Evolutionary conservation across 2,329 filamentous ascomycete genomes (phyloP).

Genomic region (Ophiostoma populinum): DNA sequence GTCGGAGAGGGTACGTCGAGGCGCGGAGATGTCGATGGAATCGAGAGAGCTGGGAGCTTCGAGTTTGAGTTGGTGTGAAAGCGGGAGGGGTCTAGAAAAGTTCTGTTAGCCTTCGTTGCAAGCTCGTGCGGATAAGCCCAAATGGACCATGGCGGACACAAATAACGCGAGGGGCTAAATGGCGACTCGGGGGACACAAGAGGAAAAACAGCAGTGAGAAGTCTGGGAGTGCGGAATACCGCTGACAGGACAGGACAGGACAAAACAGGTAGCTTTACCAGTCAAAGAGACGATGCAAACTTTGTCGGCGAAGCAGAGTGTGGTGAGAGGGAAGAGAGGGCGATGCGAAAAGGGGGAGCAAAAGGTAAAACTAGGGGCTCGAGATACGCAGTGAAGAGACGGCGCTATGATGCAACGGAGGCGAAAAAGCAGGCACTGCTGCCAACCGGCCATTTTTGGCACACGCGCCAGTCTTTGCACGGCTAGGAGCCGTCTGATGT

Average conservation of each 20-base stretch:
- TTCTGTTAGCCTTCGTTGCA: constrained; percentile 6
- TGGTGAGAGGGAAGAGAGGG: too few species aligned
- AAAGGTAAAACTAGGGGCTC: background rate
- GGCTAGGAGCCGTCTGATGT: background rate
- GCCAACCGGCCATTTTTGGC: too few species aligned
- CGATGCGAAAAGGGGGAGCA: background rate
- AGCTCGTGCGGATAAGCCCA: constrained; percentile 5
- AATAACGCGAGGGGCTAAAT: constrained; percentile 2
- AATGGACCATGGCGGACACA: constrained; percentile 4
- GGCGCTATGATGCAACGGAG: background rate
- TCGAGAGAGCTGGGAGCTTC: too few species aligned
- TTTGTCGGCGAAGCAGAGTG: too few species aligned
- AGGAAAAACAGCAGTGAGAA: background rate
- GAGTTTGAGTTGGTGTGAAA: too few species aligned
- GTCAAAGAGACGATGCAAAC: too few species aligned
- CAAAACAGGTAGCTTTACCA: too few species aligned
- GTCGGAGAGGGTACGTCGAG: background rate
- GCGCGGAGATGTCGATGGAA: background rate
- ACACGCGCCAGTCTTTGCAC: too few species aligned
- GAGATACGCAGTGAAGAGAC: background rate
- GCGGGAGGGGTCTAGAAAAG: constrained; percentile 3
- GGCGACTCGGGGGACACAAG: background rate
- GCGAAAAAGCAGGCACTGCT: background rate
- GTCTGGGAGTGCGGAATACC: too few species aligned
- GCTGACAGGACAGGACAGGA: too few species aligned